A percentile compares a stretch with the other conserved stretches of the same genome.
These are phyloP conservation scores for Epicoccum sorghinum DNA, from an alignment of 2,329 filamentous ascomycete species.

Conservation along the genomic window DNA sequence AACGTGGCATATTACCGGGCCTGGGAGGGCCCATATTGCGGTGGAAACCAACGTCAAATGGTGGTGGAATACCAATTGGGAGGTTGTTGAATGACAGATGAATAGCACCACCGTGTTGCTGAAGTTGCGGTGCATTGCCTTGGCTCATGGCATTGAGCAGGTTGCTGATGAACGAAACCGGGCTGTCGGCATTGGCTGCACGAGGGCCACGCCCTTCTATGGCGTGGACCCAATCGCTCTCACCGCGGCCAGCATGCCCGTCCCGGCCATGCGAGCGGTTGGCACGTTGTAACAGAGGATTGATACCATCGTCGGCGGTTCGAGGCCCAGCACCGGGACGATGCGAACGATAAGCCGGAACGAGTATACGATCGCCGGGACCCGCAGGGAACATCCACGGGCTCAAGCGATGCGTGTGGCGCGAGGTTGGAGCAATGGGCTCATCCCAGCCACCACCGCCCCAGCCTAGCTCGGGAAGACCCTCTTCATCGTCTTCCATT, in stretches of 20 bases:
- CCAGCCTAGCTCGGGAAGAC: constrained; percentile 52
- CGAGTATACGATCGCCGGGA: constrained; percentile 52
- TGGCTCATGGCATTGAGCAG: constrained; percentile 62
- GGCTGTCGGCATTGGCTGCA: constrained; percentile 54
- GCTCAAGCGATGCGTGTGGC: constrained; percentile 60
- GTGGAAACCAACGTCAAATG: constrained; percentile 40
- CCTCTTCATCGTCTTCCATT: constrained; percentile 55
- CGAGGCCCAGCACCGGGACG: constrained; percentile 61
- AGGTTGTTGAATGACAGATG: constrained; percentile 58
- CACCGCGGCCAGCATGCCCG: constrained; percentile 45
- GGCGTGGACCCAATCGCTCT: constrained; percentile 60
- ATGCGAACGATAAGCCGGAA: constrained; percentile 58
- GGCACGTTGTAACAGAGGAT: constrained; percentile 79
- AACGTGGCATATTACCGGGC: constrained; percentile 39
- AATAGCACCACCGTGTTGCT: constrained; percentile 53
- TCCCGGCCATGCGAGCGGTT: constrained; percentile 43
- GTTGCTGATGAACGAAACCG: constrained; percentile 63
- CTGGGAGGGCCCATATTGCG: constrained; percentile 41
- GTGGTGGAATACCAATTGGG: constrained; percentile 39
- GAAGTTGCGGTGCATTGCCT: constrained; percentile 39
- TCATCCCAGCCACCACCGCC: constrained; percentile 59
- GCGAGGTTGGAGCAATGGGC: constrained; percentile 52
- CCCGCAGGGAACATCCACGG: constrained; percentile 65
- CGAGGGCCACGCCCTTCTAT: constrained; percentile 56
- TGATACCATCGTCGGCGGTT: constrained; percentile 78